Percentiles rank a stretch among this genome's conserved stretches.
Evolutionary conservation across 1,284 basidiomycete genomes (phyloP).

Genomic region (Microstroma glucosiphilum): DNA sequence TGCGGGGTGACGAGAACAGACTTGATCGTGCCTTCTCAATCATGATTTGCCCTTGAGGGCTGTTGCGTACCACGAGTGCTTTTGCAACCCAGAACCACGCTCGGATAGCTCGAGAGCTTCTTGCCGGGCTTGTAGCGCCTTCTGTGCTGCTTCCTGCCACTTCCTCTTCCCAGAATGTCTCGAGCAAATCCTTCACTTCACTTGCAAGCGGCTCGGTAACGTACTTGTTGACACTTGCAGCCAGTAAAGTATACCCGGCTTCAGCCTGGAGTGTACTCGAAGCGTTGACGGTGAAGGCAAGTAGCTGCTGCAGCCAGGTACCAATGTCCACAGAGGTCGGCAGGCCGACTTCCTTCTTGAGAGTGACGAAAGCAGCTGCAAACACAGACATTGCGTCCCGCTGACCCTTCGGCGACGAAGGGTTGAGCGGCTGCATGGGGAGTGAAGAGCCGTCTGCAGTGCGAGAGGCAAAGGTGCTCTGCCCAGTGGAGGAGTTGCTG

Average conservation of each 20-base stretch:
- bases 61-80: constrained; percentile 29
- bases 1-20: constrained; percentile 23
- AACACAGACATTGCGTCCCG: constrained; percentile 7
- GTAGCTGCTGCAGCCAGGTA: neutral
- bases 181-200: constrained; percentile 20
- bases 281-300: constrained; percentile 8
- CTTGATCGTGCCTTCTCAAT: constrained; percentile 24
- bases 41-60: constrained; percentile 28
- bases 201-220: constrained; percentile 20
- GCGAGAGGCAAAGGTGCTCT: neutral
- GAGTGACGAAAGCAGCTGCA: constrained; percentile 9
- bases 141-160: constrained; percentile 12
- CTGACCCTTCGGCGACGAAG: neutral
- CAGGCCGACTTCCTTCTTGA: constrained; percentile 10
- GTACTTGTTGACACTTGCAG: constrained; percentile 33
- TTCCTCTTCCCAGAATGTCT: constrained; percentile 23
- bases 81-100: constrained; percentile 39
- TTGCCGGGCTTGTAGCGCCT: too few relatives aligned
- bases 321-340: neutral
- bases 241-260: constrained; percentile 15
- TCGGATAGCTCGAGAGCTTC: constrained; percentile 17
- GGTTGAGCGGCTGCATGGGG: neutral
- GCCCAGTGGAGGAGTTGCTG: neutral
- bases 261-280: constrained; percentile 11
- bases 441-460: neutral